Base-by-base conservation (phyloP, 208 protist species). In the Balamuthia mandrillaris region DNA sequence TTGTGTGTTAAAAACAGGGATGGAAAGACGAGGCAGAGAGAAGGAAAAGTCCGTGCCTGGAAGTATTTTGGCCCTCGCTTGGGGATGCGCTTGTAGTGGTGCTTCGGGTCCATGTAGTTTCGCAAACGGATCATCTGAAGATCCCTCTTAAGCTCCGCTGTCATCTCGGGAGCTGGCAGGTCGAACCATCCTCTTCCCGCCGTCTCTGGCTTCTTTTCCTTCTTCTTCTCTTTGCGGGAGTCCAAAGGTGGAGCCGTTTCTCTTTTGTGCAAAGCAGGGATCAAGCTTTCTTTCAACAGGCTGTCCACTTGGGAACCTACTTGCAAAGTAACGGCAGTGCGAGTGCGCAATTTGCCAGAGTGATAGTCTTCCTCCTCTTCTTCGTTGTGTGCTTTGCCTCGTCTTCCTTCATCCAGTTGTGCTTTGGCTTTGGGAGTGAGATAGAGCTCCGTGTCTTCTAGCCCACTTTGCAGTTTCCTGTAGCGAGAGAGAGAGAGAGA, bases 1-100 rank as follows among this genome's bases (percentile, higher is more conserved):
- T 31, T 39, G 10, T 14, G 29, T 41, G 29, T 2, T n/a, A 6
- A 35, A 49, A 6, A 42, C 3, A 66, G 16, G 16, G 6, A 2
- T 12, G 5, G 16, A 44, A 0, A 33, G 12, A 68, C 10, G 60
- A 5, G 7, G 2, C n/a, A 1, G 31, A 65, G 24, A 44, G 58
- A 65, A 35, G 58, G 16, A 35, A 3, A 18, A 33, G 47, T 21
- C 47, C 27, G 41, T 39, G 58, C 70, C 70, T 79, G 70, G 45
- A 79, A 79, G 33, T 44, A 42, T 51, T 79, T 79, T 21, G 70
- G 70, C 47, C 52, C 58, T 49, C 41, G 16, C 7, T 79, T 27
- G 27, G 45, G 29, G 33, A 79, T 42, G 35, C 70, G 70, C 70
- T 79, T 79, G 70, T 79, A 79, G 70, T 49, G 70, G 7, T 49